phyloP scores from a whole-genome alignment of 2,329 filamentous ascomycete species.

The Aureobasidium pullulans region DNA sequence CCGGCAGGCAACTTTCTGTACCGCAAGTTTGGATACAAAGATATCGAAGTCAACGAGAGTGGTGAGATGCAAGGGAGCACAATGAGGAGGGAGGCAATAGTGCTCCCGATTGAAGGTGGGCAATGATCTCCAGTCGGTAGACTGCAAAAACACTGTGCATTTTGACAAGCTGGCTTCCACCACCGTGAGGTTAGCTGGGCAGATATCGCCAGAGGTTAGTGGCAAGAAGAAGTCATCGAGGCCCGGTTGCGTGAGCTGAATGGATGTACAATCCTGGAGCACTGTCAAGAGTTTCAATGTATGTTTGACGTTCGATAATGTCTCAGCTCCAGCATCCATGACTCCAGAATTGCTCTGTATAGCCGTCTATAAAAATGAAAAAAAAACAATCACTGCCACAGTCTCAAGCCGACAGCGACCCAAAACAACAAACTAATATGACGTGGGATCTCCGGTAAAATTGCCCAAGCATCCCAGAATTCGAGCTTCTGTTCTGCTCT shows the following conservation, averaged over 20 bases:
- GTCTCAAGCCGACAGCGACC: neutral
- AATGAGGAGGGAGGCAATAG: conserved; percentile 16
- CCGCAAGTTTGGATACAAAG: conserved; percentile 21
- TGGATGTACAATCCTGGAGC: too few species aligned
- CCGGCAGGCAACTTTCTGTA: conserved; percentile 22
- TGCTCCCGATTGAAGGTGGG: conserved; percentile 20
- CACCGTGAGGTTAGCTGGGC: too few species aligned
- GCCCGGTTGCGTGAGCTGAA: too few species aligned
- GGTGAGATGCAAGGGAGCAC: conserved; percentile 14
- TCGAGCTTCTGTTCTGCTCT: conserved; percentile 7
- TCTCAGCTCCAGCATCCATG: too few species aligned
- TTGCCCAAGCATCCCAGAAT: conserved; percentile 4
- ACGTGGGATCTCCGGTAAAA: conserved; percentile 4
- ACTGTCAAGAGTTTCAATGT: too few species aligned
- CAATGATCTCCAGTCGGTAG: neutral
- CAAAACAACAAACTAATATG: neutral
- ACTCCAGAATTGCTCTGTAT: neutral
- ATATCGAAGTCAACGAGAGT: conserved; percentile 17
- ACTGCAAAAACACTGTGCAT: too few species aligned
- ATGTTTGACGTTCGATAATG: too few species aligned
- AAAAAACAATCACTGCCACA: neutral
- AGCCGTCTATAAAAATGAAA: too few species aligned
- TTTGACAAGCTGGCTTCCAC: too few species aligned
- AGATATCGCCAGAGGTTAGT: too few species aligned
- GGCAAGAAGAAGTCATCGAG: too few species aligned